A percentile compares a stretch with the other conserved stretches of the same genome.
Evolutionary conservation across 768 basidiomycete genomes (phyloP).

Genomic region (Daedalea quercina): DNA sequence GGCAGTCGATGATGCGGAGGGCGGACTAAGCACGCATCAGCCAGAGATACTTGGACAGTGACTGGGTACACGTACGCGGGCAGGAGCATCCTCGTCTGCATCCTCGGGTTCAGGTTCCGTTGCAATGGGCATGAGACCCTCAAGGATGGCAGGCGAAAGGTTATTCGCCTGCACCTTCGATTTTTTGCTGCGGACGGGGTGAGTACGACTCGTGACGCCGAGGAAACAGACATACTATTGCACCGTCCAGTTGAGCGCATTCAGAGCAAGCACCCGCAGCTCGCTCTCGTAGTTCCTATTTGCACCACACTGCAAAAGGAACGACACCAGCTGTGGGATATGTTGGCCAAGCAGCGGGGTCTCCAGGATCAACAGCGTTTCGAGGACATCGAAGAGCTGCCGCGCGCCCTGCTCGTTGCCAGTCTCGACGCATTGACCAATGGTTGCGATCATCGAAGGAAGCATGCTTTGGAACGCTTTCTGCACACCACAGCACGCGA

Average conservation of each 20-base stretch:
- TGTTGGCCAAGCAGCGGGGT: slow-evolving; percentile 88
- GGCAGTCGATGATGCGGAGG: slow-evolving; percentile 88
- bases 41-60: background rate
- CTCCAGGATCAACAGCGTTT: slow-evolving; percentile 93
- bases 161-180: slow-evolving; percentile 84
- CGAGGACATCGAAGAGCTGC: slow-evolving; percentile 91
- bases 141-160: slow-evolving; percentile 79
- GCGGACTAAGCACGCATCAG: slow-evolving; percentile 53
- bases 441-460: slow-evolving; percentile 83
- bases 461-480: slow-evolving; percentile 84
- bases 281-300: slow-evolving; percentile 72
- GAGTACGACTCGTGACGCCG: slow-evolving; percentile 7
- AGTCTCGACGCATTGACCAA: slow-evolving; percentile 74
- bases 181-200: slow-evolving; percentile 67
- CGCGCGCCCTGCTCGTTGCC: slow-evolving; percentile 79
- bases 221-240: slow-evolving; percentile 62
- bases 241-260: slow-evolving; percentile 93
- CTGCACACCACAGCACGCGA: slow-evolving; percentile 31
- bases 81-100: slow-evolving; percentile 87
- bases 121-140: slow-evolving; percentile 89
- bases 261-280: slow-evolving; percentile 84
- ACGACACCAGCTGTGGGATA: slow-evolving; percentile 80
- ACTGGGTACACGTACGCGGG: slow-evolving; percentile 53
- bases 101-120: slow-evolving; percentile 93
- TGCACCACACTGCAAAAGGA: slow-evolving; percentile 79